Conservation (phyloP, 768 basidiomycete genomes). For the Boletus sensibilis region DNA sequence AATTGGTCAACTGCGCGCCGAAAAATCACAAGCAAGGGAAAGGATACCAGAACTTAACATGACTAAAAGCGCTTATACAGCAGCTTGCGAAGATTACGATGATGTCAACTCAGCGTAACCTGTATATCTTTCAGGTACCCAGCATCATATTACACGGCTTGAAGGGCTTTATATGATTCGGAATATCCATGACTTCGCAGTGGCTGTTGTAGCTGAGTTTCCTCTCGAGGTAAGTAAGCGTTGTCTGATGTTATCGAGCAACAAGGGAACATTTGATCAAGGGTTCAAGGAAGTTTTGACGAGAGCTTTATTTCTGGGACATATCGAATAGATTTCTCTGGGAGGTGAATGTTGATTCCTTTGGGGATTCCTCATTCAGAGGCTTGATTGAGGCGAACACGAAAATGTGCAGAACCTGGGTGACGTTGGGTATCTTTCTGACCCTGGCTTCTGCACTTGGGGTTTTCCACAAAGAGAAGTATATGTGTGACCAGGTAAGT, state of each 20-base stretch:
- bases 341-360: neutral
- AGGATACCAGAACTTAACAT: neutral
- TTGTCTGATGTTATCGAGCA: neutral
- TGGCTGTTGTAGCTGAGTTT: too few species aligned
- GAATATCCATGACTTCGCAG: too few species aligned
- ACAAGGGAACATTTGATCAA: neutral
- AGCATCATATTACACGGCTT: neutral
- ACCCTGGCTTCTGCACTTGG: neutral
- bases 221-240: too few species aligned
- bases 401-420: neutral
- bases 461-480: slow-evolving; percentile 4
- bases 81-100: slow-evolving; percentile 2
- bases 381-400: neutral
- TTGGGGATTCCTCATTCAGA: slow-evolving; percentile 5
- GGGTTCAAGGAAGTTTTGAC: neutral
- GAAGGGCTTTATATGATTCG: neutral
- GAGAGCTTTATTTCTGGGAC: neutral
- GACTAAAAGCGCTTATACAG: neutral
- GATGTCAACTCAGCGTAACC: slow-evolving; percentile 4
- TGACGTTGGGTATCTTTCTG: neutral
- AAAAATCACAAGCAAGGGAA: slow-evolving; percentile 4
- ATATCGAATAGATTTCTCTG: neutral
- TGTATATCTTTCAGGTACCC: slow-evolving; percentile 8
- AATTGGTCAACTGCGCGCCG: neutral
- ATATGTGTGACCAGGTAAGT: neutral